These are phyloP conservation scores for Russula sp. DNA, from an alignment of 768 basidiomycete species.

Conservation along the genomic window DNA sequence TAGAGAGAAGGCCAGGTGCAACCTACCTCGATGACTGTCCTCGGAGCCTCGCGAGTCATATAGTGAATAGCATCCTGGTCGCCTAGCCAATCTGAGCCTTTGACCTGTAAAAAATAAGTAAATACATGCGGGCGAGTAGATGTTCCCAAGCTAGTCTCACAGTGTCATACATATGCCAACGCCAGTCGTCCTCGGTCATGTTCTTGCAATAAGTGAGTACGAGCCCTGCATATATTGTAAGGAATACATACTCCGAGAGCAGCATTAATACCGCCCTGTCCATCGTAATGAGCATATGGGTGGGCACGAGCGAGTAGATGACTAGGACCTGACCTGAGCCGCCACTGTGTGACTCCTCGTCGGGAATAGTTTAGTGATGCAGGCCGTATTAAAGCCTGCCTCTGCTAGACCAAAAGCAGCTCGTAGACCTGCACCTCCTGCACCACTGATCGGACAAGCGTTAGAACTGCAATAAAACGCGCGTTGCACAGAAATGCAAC, in stretches of 20 bases:
- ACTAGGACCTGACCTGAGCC: slow-evolving; percentile 62
- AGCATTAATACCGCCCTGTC: slow-evolving; percentile 94
- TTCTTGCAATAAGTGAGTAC: slow-evolving; percentile 44
- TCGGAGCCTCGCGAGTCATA: slow-evolving; percentile 97
- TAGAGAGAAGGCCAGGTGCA: not conserved
- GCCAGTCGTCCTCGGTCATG: slow-evolving; percentile 99
- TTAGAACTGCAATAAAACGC: not conserved
- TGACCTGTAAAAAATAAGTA: slow-evolving; percentile 55
- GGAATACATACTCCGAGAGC: slow-evolving; percentile 73
- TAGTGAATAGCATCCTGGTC: slow-evolving; percentile 99
- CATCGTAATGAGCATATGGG: not conserved
- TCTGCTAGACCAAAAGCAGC: slow-evolving; percentile 98
- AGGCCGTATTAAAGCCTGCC: slow-evolving; percentile 97
- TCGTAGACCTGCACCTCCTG: slow-evolving; percentile 95
- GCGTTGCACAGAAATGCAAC: not conserved
- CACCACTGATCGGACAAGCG: slow-evolving; percentile 53
- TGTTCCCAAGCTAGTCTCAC: slow-evolving; percentile 36
- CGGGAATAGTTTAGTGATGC: slow-evolving; percentile 98
- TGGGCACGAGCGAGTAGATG: not conserved
- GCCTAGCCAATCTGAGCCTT: slow-evolving; percentile 99
- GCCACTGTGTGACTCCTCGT: slow-evolving; percentile 98
- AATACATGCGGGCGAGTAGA: not conserved
- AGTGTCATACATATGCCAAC: slow-evolving; percentile 98
- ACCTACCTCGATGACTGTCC: slow-evolving; percentile 82
- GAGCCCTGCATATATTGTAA: not conserved